A percentile compares a stretch with the other conserved stretches of the same genome.
phyloP scores from a whole-genome alignment of 2,329 filamentous ascomycete genomes.

The Fusarium ramigenum region DNA sequence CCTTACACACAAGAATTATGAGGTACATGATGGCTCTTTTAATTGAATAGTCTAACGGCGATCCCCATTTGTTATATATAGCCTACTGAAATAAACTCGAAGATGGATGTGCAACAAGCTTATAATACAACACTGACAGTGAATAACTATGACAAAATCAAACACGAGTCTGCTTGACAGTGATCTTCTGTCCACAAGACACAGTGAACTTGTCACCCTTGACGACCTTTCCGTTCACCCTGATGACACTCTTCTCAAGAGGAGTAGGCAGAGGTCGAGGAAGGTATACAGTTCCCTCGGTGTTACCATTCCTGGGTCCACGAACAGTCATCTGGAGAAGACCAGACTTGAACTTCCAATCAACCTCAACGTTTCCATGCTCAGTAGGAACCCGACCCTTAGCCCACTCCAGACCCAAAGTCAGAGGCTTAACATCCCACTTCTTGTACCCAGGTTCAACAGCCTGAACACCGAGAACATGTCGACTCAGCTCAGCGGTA shows the following conservation, averaged over 20 bases:
- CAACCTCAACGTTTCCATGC: background rate
- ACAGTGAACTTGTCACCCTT: background rate
- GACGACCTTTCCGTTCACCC: background rate
- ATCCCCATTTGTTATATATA: no score
- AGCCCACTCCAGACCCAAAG: background rate
- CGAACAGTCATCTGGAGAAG: background rate
- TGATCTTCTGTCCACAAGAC: accelerated
- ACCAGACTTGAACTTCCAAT: background rate
- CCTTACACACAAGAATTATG: no score
- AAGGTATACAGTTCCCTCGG: accelerated
- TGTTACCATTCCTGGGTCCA: background rate
- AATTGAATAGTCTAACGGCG: no score
- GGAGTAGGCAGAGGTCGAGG: background rate
- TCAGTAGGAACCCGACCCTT: background rate
- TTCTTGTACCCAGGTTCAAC: background rate
- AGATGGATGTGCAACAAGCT: no score
- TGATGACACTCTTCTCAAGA: background rate
- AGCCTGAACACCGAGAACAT: background rate
- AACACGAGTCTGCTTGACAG: accelerated
- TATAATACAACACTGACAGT: no score
- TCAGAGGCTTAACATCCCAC: background rate
- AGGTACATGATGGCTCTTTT: no score
- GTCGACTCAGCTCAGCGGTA: background rate
- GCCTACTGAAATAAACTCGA: no score
- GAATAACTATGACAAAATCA: no score